Evolutionary conservation across 2,329 filamentous ascomycete genomes (phyloP), one percentile per base, ranked within the genome.

Genomic region (Monosporascus cannonballus): DNA sequence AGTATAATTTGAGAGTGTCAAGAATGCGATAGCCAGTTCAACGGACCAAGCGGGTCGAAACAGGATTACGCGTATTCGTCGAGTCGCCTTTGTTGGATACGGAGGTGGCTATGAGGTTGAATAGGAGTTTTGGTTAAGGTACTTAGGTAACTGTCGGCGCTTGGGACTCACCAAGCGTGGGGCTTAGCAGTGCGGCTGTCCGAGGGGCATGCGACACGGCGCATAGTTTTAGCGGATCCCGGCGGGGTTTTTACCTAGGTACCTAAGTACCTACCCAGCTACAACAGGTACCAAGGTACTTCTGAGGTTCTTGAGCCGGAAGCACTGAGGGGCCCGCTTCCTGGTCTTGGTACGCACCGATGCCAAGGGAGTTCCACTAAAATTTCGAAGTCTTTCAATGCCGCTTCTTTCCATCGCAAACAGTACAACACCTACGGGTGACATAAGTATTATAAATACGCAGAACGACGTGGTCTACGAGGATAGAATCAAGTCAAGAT

Each of bases 401-500:
- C 15, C 8, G n/a, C 25, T 24, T 22, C 14, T 20, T 25, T 20
- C 24, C 17, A 27, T 30, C 42, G 22, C 30, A 11, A 11, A 34
- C 30, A 25, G 30, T 34, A 14, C 30, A 34, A 34, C 30, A 34
- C 30, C 30, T 34, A 34, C 30, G 30, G 30, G 9, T 30, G 27
- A 4, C 27, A 34, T 14, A 34, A 34, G 9, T 34, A 14, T 11
- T 9, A 34, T 14, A 11, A 34, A 34, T 34, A 14, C 30, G 11
- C 30, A 34, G 4, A 34, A 34, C 30, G 30, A 14, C 9, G 11
- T 11, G 14, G 30, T 14, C 30, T 34, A 34, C 11, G 30, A 34
- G 11, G 3, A 34, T 34, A 34, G 9, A 14, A 34, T 34, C 30
- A 14, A 34, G 30, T 14, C 38, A 46, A 46, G 7, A 46, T 88